Percentiles rank a stretch among this genome's conserved stretches.
Conservation (phyloP, 2,329 filamentous ascomycete genomes). For the Pseudocercospora pini-densiflorae region DNA sequence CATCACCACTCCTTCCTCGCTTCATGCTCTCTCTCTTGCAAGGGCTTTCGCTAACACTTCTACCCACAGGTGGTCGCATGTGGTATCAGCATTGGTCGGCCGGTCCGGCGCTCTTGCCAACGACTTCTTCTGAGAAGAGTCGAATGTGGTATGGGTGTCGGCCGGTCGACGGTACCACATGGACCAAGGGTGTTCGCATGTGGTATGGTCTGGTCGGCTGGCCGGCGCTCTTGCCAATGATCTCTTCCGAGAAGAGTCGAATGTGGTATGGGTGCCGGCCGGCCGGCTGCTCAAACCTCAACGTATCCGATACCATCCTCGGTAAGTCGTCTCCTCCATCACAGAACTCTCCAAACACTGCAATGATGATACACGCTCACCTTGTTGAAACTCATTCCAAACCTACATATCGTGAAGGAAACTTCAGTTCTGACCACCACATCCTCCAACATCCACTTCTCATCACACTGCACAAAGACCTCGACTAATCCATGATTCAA, state of each 20-base stretch:
- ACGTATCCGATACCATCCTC: background rate
- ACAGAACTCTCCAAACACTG: background rate
- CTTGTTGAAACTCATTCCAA: background rate
- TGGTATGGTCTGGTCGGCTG: background rate
- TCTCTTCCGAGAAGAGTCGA: background rate
- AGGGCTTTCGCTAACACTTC: background rate
- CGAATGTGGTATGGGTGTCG: background rate
- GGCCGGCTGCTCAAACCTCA: background rate
- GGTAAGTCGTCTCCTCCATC: background rate
- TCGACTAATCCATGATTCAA: background rate
- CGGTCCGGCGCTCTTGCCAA: background rate
- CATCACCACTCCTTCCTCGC: background rate
- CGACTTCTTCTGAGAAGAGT: background rate
- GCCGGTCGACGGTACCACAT: too few relatives aligned
- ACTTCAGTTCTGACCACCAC: background rate
- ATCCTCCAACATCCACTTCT: background rate
- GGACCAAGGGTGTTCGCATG: too few relatives aligned
- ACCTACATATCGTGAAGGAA: background rate
- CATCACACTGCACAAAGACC: background rate
- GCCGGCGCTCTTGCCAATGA: background rate
- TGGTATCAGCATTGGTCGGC: background rate
- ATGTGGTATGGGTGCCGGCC: background rate
- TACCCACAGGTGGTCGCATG: background rate
- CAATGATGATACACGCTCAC: background rate
- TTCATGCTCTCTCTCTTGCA: background rate